These are phyloP conservation scores for Colletotrichum ledebouriae DNA, from an alignment of 2,329 filamentous ascomycete genomes.

Conservation along the genomic window DNA sequence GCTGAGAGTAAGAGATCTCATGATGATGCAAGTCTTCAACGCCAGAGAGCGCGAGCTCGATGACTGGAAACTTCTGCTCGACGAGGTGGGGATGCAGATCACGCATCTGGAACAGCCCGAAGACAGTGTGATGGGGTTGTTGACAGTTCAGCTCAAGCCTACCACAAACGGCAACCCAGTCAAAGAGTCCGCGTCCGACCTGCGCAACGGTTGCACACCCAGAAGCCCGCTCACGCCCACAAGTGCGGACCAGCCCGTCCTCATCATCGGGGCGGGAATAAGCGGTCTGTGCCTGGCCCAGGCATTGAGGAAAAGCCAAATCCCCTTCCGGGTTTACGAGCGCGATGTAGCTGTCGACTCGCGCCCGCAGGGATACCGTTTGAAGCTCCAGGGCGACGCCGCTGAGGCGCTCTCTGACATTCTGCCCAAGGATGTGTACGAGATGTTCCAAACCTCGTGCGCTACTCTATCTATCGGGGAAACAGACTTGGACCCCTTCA, in stretches of 20 bases:
- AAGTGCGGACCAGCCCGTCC: conserved; percentile 43
- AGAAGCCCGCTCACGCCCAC: not conserved
- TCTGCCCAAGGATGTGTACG: conserved; percentile 14
- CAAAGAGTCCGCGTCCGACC: conserved; percentile 6
- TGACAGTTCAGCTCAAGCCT: conserved; percentile 13
- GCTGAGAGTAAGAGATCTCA: conserved; percentile 53
- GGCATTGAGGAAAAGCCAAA: conserved; percentile 47
- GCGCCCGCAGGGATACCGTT: conserved; percentile 73
- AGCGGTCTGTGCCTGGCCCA: conserved; percentile 55
- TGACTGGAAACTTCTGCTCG: conserved; percentile 60
- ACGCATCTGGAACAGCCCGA: not conserved
- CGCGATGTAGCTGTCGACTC: conserved; percentile 62
- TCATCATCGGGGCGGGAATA: conserved; percentile 55
- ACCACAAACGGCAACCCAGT: not conserved
- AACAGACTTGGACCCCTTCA: conserved; percentile 20
- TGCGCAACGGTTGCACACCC: not conserved
- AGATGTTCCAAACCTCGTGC: conserved; percentile 21
- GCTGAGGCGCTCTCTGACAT: conserved; percentile 12
- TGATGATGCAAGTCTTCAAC: conserved; percentile 64
- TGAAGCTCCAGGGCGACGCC: conserved; percentile 58
- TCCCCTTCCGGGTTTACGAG: conserved; percentile 65
- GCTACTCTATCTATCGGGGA: conserved; percentile 12
- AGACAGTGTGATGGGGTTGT: conserved; percentile 15
- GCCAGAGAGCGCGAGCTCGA: conserved; percentile 59
- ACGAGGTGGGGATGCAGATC: conserved; percentile 44